phyloP scores from a whole-genome alignment of 768 basidiomycete species.

The Panaeolus cyanescens region DNA sequence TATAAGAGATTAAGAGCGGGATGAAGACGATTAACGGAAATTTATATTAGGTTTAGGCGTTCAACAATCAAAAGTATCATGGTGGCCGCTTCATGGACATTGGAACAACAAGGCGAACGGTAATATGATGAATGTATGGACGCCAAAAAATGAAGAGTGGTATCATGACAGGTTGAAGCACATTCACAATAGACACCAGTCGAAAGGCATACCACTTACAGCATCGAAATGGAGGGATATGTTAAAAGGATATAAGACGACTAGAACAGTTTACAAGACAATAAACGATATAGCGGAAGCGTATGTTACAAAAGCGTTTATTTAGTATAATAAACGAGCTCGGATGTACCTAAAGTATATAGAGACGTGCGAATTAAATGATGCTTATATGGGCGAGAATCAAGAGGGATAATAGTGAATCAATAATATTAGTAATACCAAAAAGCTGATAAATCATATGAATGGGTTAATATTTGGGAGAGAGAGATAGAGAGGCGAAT shows the following conservation, averaged over 20 bases:
- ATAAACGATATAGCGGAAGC: not conserved
- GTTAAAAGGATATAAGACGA: not conserved
- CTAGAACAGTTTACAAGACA: not conserved
- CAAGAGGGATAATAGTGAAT: no score
- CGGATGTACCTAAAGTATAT: no score
- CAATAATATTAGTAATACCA: no score
- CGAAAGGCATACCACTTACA: not conserved
- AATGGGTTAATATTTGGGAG: no score
- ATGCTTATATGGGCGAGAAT: no score
- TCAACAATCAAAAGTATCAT: slow-evolving; percentile 14
- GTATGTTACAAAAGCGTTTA: not conserved
- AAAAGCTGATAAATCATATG: no score
- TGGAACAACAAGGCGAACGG: slow-evolving; percentile 9
- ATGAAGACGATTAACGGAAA: not conserved
- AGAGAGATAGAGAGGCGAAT: no score
- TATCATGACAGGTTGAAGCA: slow-evolving; percentile 10
- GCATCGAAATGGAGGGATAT: not conserved
- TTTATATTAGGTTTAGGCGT: not conserved
- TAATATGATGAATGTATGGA: slow-evolving; percentile 19
- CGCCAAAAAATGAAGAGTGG: slow-evolving; percentile 20
- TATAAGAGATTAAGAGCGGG: not conserved
- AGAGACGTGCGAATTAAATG: no score
- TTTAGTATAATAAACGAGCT: no score
- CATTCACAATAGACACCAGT: slow-evolving; percentile 4
- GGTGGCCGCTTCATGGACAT: slow-evolving; percentile 12